Base-by-base conservation (phyloP, 2,329 filamentous ascomycete genomes). In the Canariomyces notabilis region DNA sequence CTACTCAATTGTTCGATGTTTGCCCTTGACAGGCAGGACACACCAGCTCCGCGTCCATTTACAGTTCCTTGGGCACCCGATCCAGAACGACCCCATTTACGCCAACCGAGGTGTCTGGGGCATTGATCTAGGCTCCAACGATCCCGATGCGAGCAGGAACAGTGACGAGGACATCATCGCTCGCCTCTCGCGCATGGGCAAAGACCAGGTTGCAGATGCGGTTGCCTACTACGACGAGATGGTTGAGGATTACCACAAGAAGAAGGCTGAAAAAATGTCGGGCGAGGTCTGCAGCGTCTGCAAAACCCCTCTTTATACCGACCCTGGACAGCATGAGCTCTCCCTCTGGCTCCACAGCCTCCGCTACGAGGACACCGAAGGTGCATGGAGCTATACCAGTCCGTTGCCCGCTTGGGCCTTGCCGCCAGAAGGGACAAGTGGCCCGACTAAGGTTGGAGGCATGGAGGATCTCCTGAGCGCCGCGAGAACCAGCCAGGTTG, bases 11-110 rank as follows among this genome's bases (percentile, higher is more conserved):
- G 90, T 98, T 14, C 85, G 93, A 57, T 97, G 93, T 64, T 77
- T 95, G 47, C 93, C 93, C 0, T 79, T 97, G 21, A 98, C 93
- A 0, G 93, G 93, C 1, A 80, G 93, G 41, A 98, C 93, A 11
- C 93, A 98, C 61, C 93, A 98, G 65, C 78, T 98, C 39, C 82
- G 93, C 26, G 93, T 98, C 15, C 93, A 98, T 61, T 75, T 98
- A 14, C 93, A 98, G 63, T 95, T 88, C 64, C 73, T 98, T 3
- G 93, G 93, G 1, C 87, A 97, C 62, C 93, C 93, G 2, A 97
- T 98, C 57, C 83, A 89, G 54, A 98, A 98, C 64, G 93, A 98
- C 62, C 93, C 93, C 6, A 97, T 98, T 58, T 98, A 98, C 65
- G 89, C 88, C 59, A 98, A 98, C 63, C 83, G 88, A 61, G 82